Evolutionary conservation across 345 rosid genomes (phyloP).

Genomic region (Eucalyptus regnans): DNA sequence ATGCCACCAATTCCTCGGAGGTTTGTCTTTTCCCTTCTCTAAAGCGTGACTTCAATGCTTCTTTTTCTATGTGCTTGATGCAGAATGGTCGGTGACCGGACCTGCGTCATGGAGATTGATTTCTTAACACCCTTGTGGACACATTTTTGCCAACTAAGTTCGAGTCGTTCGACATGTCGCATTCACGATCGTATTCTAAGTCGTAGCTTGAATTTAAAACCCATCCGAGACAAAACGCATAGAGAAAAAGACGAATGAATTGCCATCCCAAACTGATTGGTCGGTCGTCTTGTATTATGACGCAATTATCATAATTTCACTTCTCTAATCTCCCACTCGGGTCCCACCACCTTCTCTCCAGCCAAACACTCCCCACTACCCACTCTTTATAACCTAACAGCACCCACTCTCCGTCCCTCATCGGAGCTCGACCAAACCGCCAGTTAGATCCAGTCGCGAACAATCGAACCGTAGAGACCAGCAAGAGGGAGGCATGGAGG

Average conservation of each 20-base stretch:
- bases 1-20: background rate
- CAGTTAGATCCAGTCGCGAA: background rate
- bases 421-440: background rate
- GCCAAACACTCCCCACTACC: background rate
- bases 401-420: background rate
- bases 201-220: background rate
- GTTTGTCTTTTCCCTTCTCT: background rate
- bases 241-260: background rate
- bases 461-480: background rate
- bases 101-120: background rate
- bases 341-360: background rate
- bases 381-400: background rate
- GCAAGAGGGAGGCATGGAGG: slow-evolving; percentile 9
- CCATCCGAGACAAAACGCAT: background rate
- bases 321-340: background rate
- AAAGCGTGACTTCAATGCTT: background rate
- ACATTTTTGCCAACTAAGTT: background rate
- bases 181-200: background rate
- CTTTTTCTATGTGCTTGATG: background rate
- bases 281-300: background rate
- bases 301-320: background rate
- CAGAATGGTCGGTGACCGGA: background rate
- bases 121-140: background rate
- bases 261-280: background rate
- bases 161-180: background rate